Percentiles rank a stretch among this genome's conserved stretches.
phyloP scores from a whole-genome alignment of 108 stramenopile genomes.

The Discostella pseudostelligera region DNA sequence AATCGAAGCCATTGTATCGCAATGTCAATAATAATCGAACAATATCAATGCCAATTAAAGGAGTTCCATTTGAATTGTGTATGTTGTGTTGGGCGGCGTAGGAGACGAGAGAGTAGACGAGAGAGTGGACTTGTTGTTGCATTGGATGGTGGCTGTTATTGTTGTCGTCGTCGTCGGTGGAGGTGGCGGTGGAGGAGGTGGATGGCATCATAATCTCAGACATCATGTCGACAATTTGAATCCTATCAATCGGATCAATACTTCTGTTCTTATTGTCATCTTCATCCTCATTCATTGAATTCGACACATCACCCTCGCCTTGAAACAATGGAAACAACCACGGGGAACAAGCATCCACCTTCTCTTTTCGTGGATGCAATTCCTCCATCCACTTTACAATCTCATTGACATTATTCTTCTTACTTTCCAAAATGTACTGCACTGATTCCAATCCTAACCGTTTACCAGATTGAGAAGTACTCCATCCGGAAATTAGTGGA shows the following conservation, averaged over 20 bases:
- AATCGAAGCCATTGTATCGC: conserved; percentile 82
- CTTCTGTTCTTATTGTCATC: background rate
- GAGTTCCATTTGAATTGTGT: conserved; percentile 44
- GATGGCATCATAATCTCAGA: background rate
- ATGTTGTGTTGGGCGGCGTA: conserved; percentile 39
- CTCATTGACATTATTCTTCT: conserved; percentile 27
- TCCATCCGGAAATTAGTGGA: conserved; percentile 64
- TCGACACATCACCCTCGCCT: too few relatives aligned
- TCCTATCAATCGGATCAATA: conserved; percentile 31
- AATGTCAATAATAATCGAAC: conserved; percentile 61
- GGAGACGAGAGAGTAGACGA: conserved; percentile 47
- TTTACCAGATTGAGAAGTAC: conserved; percentile 59
- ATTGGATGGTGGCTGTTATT: too few relatives aligned
- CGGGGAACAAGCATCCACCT: conserved; percentile 39
- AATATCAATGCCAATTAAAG: conserved; percentile 47
- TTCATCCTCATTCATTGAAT: conserved; percentile 10
- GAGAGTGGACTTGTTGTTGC: too few relatives aligned
- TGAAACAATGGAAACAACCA: background rate
- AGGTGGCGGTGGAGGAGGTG: background rate
- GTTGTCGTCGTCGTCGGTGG: too few relatives aligned
- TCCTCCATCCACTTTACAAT: conserved; percentile 60
- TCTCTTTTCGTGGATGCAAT: conserved; percentile 69
- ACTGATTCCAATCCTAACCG: conserved; percentile 66
- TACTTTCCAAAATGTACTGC: conserved; percentile 42
- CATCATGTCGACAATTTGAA: conserved; percentile 66